A percentile compares a stretch with the other conserved stretches of the same genome.
Conservation (phyloP, 768 basidiomycete species). For the Naganishia vishniacii region DNA sequence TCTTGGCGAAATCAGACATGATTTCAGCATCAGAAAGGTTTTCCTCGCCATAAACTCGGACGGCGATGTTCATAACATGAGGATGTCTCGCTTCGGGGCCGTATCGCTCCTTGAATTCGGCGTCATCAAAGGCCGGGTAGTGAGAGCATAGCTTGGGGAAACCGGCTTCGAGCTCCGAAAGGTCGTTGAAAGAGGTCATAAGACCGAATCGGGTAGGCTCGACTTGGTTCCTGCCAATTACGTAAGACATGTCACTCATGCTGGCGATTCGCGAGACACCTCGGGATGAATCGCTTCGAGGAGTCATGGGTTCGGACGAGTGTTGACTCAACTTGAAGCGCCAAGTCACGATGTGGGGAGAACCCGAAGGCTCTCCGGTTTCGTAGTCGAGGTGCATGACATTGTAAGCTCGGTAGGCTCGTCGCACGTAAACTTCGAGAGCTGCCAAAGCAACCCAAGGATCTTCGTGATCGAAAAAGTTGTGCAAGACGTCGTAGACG, state of each 20-base stretch:
- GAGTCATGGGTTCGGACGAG: constrained; percentile 53
- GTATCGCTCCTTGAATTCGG: constrained; percentile 70
- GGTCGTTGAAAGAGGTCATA: constrained; percentile 80
- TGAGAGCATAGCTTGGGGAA: constrained; percentile 67
- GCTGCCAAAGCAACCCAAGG: constrained; percentile 81
- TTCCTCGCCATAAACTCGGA: constrained; percentile 81
- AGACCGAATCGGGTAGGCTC: constrained; percentile 87
- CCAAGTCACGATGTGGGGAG: constrained; percentile 79
- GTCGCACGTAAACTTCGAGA: constrained; percentile 90
- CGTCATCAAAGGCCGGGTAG: constrained; percentile 67
- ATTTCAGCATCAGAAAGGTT: constrained; percentile 72
- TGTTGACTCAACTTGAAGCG: constrained; percentile 86
- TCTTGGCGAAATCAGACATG: constrained; percentile 59
- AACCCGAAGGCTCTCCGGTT: constrained; percentile 76
- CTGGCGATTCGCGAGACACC: constrained; percentile 76
- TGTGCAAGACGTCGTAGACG: constrained; percentile 91
- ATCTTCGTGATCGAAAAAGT: constrained; percentile 86
- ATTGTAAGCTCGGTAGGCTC: constrained; percentile 90
- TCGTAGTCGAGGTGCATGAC: constrained; percentile 89
- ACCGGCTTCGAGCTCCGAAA: constrained; percentile 63
- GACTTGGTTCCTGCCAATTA: constrained; percentile 73
- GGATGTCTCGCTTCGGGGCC: constrained; percentile 69
- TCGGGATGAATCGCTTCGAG: constrained; percentile 51
- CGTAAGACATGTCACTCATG: constrained; percentile 89
- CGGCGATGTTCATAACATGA: constrained; percentile 88